These are phyloP conservation scores for Podospora anserina DNA, from an alignment of 495 filamentous ascomycete genomes.

Conservation along the genomic window DNA sequence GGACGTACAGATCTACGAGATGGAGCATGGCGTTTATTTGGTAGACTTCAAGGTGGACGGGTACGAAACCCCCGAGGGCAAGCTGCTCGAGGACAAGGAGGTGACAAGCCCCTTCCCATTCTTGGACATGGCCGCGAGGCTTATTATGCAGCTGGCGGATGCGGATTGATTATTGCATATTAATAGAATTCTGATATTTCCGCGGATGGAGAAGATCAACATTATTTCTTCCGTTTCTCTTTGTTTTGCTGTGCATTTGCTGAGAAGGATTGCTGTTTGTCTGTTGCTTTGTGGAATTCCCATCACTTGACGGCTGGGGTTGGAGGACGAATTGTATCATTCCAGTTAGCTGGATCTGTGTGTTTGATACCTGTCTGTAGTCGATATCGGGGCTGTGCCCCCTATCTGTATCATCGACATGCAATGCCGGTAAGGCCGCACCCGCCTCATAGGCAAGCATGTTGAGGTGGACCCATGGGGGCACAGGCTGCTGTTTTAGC, in stretches of 20 bases:
- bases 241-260: not conserved
- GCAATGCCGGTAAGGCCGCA: not conserved
- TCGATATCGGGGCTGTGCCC: too few species aligned
- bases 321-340: too few species aligned
- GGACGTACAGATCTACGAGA: conserved; percentile 93
- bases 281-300: too few species aligned
- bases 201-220: not conserved
- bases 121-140: conserved; percentile 65
- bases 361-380: too few species aligned
- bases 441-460: not conserved
- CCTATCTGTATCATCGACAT: too few species aligned
- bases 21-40: conserved; percentile 89
- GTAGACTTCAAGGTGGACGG: conserved; percentile 99
- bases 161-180: conserved; percentile 44
- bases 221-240: not conserved
- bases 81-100: conserved; percentile 65
- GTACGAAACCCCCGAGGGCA: conserved; percentile 71
- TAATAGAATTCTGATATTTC: not conserved
- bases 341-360: too few species aligned
- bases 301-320: too few species aligned
- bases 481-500: not conserved
- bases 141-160: conserved; percentile 75
- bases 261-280: too few species aligned
- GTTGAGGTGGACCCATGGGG: not conserved
- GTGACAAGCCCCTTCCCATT: conserved; percentile 75